These are phyloP conservation scores for Penicillium italicum DNA, from an alignment of 2,329 filamentous ascomycete species.

Conservation along the genomic window DNA sequence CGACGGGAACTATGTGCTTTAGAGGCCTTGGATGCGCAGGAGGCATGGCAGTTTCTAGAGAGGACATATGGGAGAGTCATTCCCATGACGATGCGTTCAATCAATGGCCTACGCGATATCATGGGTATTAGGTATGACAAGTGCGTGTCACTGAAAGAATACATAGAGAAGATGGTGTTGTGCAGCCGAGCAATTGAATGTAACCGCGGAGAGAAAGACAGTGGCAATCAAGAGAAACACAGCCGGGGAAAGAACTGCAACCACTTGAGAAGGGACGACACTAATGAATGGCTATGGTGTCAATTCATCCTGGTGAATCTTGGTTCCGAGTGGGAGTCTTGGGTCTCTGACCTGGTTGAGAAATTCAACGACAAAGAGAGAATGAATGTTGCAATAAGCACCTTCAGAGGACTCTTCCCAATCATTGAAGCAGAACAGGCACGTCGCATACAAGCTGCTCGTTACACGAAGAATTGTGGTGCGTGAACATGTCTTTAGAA, in stretches of 20 bases:
- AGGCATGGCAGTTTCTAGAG: slow-evolving; percentile 3
- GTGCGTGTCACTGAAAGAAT: slow-evolving; percentile 4
- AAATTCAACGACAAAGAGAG: neutral
- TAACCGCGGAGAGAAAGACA: neutral
- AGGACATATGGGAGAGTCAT: neutral
- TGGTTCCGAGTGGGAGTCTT: slow-evolving; percentile 2
- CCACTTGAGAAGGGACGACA: neutral
- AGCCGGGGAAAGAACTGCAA: neutral
- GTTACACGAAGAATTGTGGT: neutral
- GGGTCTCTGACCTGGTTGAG: neutral
- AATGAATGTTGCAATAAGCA: neutral
- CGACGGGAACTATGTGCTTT: neutral
- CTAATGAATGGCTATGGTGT: slow-evolving; percentile 6
- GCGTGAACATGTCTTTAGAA: neutral
- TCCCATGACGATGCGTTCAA: neutral
- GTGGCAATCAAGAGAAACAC: neutral
- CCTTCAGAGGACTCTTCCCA: neutral
- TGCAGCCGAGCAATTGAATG: slow-evolving; percentile 7
- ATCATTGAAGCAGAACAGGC: neutral
- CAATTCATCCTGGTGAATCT: slow-evolving; percentile 8
- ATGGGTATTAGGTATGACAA: slow-evolving; percentile 2
- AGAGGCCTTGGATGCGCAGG: neutral
- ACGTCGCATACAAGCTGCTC: neutral
- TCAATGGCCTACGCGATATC: neutral
- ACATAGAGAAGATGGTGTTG: slow-evolving; percentile 2